These are phyloP conservation scores for Rhododendron simsii DNA, from an alignment of 148 eudicot species.

Conservation along the genomic window DNA sequence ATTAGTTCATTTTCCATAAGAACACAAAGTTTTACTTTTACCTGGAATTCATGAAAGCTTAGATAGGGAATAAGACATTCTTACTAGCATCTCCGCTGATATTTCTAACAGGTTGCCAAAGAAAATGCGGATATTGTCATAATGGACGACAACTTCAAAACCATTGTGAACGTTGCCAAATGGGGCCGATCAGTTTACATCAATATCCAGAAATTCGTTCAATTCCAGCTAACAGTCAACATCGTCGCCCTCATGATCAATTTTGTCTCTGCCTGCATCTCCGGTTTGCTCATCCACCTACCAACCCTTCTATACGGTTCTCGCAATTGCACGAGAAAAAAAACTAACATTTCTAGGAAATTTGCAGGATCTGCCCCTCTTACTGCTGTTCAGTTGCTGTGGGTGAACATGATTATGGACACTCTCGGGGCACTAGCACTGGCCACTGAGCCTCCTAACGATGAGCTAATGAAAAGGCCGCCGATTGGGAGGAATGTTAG, in stretches of 20 bases:
- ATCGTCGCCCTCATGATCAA: conserved; percentile 76
- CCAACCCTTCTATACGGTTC: background rate
- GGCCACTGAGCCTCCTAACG: conserved; percentile 79
- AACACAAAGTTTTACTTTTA: background rate
- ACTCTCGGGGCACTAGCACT: conserved; percentile 83
- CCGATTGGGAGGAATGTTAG: conserved; percentile 57
- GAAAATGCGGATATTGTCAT: conserved; percentile 81
- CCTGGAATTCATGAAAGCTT: background rate
- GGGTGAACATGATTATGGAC: conserved; percentile 99
- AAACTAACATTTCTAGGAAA: background rate
- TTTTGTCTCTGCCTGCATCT: conserved; percentile 69
- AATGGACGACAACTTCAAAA: conserved; percentile 75
- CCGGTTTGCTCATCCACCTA: conserved; percentile 35
- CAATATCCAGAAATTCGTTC: conserved; percentile 89
- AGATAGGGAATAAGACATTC: background rate
- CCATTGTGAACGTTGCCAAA: conserved; percentile 65
- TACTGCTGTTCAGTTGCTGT: conserved; percentile 78
- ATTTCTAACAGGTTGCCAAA: conserved; percentile 50
- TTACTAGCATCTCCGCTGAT: background rate
- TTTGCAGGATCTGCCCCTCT: conserved; percentile 76
- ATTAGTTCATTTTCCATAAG: background rate
- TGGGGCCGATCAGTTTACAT: conserved; percentile 88
- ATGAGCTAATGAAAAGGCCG: conserved; percentile 63
- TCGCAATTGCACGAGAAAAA: background rate
- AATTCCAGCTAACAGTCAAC: conserved; percentile 88